Base-by-base conservation (phyloP, 169 alveolate genomes). In the Babesia divergens region DNA sequence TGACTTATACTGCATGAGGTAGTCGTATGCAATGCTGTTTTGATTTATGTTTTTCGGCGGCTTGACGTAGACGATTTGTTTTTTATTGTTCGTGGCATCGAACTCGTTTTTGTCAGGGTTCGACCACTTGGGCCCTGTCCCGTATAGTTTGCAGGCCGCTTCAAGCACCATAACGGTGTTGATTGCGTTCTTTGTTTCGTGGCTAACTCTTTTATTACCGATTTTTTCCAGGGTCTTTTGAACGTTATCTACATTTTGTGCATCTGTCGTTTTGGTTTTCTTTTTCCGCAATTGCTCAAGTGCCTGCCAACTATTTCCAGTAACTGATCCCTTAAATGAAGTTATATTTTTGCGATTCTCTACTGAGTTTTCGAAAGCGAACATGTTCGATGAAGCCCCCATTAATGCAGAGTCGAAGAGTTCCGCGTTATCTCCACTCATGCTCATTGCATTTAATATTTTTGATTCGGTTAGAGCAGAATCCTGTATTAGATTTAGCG, bases 81-180 rank as follows among this genome's bases (percentile, higher is more conserved):
- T 60, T 8, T 42, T 50, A 43, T 49, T 68, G 28, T 69, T 79
- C 0, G 53, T 32, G 5, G 65, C 29, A 51, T 79, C 82, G 58
- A 79, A 79, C 37, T 79, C 83, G n/a, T 50, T 68, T 37, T 58
- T 66, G 29, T 79, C 66, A 3, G 87, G 87, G 38, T 79, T 79
- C 0, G 71, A 68, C 87, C 87, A 79, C 55, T 79, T 79, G 2
- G 87, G 87, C 35, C 87, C 87, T 18, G 34, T 69, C 6, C 87
- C 87, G 47, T 46, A 79, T 3, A 79, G 35, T 31, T 68, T 79
- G 26, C 87, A 55, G 0, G 87, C 83, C n/a, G 87, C 82, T 35
- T 79, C 87, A 38, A 79, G 77, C 26, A 79, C 83, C n/a, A 58
- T 26, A 11, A 79, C 18, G 3, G 82, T 79, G 35, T 59, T 38